Evolutionary conservation across 2,329 filamentous ascomycete species (phyloP).

Genomic region (Nigrospora oryzae): DNA sequence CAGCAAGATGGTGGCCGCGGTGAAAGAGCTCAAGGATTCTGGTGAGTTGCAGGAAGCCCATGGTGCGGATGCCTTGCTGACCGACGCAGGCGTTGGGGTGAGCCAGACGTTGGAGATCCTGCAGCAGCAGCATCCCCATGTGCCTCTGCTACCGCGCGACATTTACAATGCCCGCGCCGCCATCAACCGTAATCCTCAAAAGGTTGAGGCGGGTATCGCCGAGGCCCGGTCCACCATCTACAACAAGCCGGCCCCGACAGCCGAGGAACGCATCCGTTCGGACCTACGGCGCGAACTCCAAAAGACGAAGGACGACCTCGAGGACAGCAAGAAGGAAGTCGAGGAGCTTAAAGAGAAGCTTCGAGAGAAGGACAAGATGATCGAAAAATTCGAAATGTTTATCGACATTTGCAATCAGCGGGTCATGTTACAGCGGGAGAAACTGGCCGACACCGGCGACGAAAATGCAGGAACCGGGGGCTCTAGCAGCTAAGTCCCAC

Average conservation of each 20-base stretch:
- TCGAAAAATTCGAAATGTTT: constrained; percentile 59
- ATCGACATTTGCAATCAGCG: constrained; percentile 62
- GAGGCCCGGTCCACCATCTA: constrained; percentile 57
- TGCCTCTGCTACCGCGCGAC: constrained; percentile 54
- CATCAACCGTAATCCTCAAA: constrained; percentile 56
- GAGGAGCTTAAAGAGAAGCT: constrained; percentile 50
- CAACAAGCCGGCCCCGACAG: constrained; percentile 54
- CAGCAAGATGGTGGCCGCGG: constrained; percentile 59
- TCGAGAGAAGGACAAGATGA: constrained; percentile 53
- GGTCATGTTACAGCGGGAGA: constrained; percentile 54
- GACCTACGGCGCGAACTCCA: constrained; percentile 53
- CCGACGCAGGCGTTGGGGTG: constrained; percentile 48
- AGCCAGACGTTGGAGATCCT: constrained; percentile 59
- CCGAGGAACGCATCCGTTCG: constrained; percentile 55
- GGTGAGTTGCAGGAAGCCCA: constrained; percentile 35
- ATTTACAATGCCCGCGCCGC: constrained; percentile 62
- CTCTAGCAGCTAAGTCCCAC: constrained; percentile 9
- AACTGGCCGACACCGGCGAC: constrained; percentile 30
- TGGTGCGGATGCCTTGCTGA: constrained; percentile 15
- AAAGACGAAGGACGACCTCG: constrained; percentile 47
- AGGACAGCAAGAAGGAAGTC: constrained; percentile 49
- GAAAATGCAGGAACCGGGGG: constrained; percentile 13
- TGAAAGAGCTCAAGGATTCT: constrained; percentile 57
- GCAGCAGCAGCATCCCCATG: constrained; percentile 54
- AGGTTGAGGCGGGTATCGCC: constrained; percentile 49